phyloP scores from a whole-genome alignment of 768 basidiomycete species.

The Imleria badia region DNA sequence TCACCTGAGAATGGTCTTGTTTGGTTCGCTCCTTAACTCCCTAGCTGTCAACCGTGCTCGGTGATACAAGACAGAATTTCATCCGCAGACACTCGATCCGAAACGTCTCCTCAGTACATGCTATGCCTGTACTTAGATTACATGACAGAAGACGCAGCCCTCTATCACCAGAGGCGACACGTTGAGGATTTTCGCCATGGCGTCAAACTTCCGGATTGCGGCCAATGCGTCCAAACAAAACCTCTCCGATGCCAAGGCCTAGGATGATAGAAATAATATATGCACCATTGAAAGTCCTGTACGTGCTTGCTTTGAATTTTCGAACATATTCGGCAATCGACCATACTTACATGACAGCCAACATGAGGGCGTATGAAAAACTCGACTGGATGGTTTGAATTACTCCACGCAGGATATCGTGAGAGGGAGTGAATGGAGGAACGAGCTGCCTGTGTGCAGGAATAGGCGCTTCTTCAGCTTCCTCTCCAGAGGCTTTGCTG shows the following conservation, averaged over 20 bases:
- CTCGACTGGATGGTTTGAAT: slow-evolving; percentile 62
- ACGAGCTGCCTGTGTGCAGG: slow-evolving; percentile 29
- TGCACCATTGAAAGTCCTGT: slow-evolving; percentile 81
- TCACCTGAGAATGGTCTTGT: slow-evolving; percentile 22
- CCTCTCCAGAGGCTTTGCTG: background rate
- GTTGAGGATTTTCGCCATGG: background rate
- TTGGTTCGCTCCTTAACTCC: slow-evolving; percentile 3
- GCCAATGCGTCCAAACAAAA: slow-evolving; percentile 61
- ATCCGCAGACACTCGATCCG: too few species aligned
- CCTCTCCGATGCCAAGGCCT: slow-evolving; percentile 75
- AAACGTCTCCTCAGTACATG: too few species aligned
- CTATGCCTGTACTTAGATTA: too few species aligned
- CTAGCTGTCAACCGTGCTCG: background rate
- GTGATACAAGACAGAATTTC: too few species aligned
- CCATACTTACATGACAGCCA: slow-evolving; percentile 68
- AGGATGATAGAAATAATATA: slow-evolving; percentile 72
- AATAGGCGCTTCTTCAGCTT: background rate
- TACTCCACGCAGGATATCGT: slow-evolving; percentile 71
- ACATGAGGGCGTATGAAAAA: slow-evolving; percentile 72
- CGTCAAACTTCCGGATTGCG: slow-evolving; percentile 4
- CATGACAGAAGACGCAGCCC: too few species aligned
- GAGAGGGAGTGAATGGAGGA: slow-evolving; percentile 61
- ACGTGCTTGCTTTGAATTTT: slow-evolving; percentile 9
- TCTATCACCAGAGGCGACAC: too few species aligned
- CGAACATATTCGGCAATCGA: background rate